Conservation (phyloP, 1,284 basidiomycete species). For the Tilletia horrida region DNA sequence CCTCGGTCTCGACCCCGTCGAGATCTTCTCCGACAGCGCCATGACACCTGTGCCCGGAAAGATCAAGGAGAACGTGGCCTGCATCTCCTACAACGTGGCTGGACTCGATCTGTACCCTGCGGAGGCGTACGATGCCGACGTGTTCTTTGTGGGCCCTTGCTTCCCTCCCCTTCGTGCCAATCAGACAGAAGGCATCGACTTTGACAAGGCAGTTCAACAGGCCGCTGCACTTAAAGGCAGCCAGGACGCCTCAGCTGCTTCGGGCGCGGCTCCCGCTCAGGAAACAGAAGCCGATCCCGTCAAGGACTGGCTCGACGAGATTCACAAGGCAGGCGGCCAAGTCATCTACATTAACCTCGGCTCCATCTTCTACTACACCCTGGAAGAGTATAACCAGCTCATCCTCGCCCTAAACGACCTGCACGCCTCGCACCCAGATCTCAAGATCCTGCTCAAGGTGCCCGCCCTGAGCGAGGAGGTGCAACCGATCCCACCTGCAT, state of each 20-base stretch:
- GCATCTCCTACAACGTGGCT: constrained; percentile 32
- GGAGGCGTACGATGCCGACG: constrained; percentile 23
- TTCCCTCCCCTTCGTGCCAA: constrained; percentile 22
- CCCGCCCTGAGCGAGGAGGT: background rate
- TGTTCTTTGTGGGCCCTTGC: constrained; percentile 34
- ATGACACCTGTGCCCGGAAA: constrained; percentile 34
- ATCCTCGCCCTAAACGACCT: constrained; percentile 35
- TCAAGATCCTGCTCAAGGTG: constrained; percentile 39
- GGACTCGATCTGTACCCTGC: constrained; percentile 29
- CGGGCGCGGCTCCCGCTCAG: background rate
- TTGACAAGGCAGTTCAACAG: constrained; percentile 9
- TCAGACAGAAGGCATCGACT: constrained; percentile 29
- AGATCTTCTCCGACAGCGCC: constrained; percentile 29
- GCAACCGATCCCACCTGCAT: constrained; percentile 18
- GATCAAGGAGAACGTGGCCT: constrained; percentile 27
- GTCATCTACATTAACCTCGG: constrained; percentile 52
- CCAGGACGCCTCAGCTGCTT: background rate
- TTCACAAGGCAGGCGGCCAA: constrained; percentile 29
- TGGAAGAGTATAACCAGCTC: constrained; percentile 35
- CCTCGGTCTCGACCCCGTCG: constrained; percentile 29
- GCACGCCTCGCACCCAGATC: constrained; percentile 25
- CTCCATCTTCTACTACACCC: constrained; percentile 46
- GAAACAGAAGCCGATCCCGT: constrained; percentile 19
- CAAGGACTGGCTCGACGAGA: constrained; percentile 37
- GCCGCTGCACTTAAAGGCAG: background rate